Evolutionary conservation across 1,139 yeast genomes (phyloP), one percentile per base, ranked within the genome.

Genomic region (Sugiyamaella castrensis): DNA sequence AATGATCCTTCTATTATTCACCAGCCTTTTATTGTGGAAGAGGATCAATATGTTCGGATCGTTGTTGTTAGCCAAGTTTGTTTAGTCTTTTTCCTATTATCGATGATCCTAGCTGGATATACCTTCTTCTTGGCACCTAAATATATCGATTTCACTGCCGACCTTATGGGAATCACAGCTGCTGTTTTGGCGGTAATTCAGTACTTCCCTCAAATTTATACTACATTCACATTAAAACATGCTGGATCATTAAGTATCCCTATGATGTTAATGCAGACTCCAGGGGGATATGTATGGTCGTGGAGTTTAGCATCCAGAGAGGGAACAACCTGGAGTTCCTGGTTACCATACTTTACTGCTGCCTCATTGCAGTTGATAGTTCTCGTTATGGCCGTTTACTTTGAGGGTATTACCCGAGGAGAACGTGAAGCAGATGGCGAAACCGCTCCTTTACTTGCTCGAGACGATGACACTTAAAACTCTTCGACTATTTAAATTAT

Each of bases 221-320:
- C 92, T 30, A 87, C 96, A 0, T 82, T 74, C 61, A 64, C 59
- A 2, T 73, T 87, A 51, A 83, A 84, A 60, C 91, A 83, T 57
- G 84, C 94, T 0, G 96, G 96, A 2, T 82, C 91, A 0, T 72
- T 88, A 33, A 85, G 95, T 0, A 73, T 86, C 19, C 79, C 84
- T 6, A 87, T 86, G 88, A 85, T 88, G 92, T 71, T 82, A 47
- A 77, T 88, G 55, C 96, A 88, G 64, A 87, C 95, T 13, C 96
- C 96, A 0, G 96, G 96, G 11, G 95, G 96, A 26, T 84, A 79
- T 58, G 54, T 86, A 1, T 87, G 92, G 82, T 79, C 94, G 0
- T 75, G 80, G 12, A 81, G 87, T 2, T 70, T 88, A 48, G 84
- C 80, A 49, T 68, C 79, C 52, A 79, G 91, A 42, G 84, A 85